These are phyloP conservation scores for Boletus pseudopeckii DNA, from an alignment of 768 basidiomycete genomes.

Conservation along the genomic window DNA sequence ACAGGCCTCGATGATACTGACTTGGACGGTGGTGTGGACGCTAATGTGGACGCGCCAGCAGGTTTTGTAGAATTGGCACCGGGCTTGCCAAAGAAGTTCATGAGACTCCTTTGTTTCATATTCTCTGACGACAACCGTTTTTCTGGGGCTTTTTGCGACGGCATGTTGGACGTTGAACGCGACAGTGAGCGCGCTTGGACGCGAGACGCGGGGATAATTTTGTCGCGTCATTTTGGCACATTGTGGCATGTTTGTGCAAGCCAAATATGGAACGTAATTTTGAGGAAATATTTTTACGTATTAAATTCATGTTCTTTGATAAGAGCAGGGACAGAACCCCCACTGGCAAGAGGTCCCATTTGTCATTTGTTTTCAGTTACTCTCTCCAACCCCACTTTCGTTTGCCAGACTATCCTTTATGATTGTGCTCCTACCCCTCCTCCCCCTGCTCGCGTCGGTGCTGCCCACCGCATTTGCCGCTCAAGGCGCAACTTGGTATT, in stretches of 20 bases:
- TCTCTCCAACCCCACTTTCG: slow-evolving; percentile 7
- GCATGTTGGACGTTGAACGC: slow-evolving; percentile 15
- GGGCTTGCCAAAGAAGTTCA: slow-evolving; percentile 57
- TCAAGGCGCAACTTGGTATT: slow-evolving; percentile 30
- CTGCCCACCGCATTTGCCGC: slow-evolving; percentile 18
- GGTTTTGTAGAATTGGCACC: slow-evolving; percentile 25
- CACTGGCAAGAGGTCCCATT: neutral
- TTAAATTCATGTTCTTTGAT: too few species aligned
- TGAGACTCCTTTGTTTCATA: slow-evolving; percentile 71
- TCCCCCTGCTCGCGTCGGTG: slow-evolving; percentile 15
- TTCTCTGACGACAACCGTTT: slow-evolving; percentile 40
- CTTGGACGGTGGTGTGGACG: slow-evolving; percentile 35
- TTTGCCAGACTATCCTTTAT: slow-evolving; percentile 20
- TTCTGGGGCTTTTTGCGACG: slow-evolving; percentile 24
- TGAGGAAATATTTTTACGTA: too few species aligned
- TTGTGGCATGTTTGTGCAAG: slow-evolving; percentile 20
- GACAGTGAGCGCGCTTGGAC: neutral
- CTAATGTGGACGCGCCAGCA: slow-evolving; percentile 20
- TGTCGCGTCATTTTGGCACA: slow-evolving; percentile 11
- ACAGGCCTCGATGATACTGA: slow-evolving; percentile 24
- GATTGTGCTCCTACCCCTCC: slow-evolving; percentile 16
- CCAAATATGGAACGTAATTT: neutral
- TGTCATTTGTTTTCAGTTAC: neutral
- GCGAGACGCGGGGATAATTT: neutral
- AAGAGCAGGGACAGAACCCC: too few species aligned